Percentiles rank a stretch among this genome's conserved stretches.
These are phyloP conservation scores for Phalaenopsis equestris DNA, from an alignment of 106 monocot genomes.

Conservation along the genomic window DNA sequence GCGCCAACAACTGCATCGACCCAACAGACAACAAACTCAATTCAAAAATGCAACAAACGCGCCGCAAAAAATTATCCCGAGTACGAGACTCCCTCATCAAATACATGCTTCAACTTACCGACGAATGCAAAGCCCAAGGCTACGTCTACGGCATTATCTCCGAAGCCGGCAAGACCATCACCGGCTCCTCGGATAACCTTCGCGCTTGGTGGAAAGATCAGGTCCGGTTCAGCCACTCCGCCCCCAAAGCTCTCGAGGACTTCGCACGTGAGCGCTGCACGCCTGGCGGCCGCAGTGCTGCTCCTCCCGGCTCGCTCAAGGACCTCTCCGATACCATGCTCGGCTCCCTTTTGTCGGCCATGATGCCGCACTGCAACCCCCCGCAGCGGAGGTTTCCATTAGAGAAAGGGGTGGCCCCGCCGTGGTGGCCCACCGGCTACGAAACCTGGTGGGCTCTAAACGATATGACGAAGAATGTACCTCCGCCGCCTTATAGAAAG, in stretches of 20 bases:
- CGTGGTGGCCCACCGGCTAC: constrained; percentile 14
- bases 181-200: constrained; percentile 9
- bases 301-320: neutral
- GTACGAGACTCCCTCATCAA: neutral
- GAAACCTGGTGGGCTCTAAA: constrained; percentile 11
- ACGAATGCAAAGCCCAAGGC: constrained; percentile 11
- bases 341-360: constrained; percentile 10
- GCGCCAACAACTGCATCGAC: neutral
- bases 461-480: neutral
- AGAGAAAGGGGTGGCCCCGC: constrained; percentile 9
- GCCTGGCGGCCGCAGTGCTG: neutral
- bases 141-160: constrained; percentile 15
- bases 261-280: neutral
- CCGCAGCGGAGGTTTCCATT: constrained; percentile 14
- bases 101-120: constrained; percentile 4
- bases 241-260: neutral
- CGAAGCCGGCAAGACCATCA: neutral
- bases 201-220: constrained; percentile 11
- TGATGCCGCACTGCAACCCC: constrained; percentile 15
- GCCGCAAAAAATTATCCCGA: neutral
- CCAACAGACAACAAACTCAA: neutral
- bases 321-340: constrained; percentile 13
- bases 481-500: constrained; percentile 7
- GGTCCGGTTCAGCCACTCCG: constrained; percentile 10
- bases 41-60: neutral